A percentile compares a stretch with the other conserved stretches of the same genome.
phyloP scores from a whole-genome alignment of 495 filamentous ascomycete species.

The Bryoglossum gracile region DNA sequence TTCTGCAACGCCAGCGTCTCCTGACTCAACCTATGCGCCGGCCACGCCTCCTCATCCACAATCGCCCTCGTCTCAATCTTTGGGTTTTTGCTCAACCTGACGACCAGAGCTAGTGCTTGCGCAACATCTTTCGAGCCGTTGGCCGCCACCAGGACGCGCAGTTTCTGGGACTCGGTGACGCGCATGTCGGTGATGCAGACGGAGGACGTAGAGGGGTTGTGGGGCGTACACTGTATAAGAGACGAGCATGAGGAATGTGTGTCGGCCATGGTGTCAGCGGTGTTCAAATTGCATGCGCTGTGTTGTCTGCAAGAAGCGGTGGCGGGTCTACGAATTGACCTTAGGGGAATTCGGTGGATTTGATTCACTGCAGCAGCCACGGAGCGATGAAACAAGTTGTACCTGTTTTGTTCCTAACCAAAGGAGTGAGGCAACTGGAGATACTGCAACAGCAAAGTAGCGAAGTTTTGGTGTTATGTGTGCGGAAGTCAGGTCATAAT shows the following conservation, averaged over 20 bases:
- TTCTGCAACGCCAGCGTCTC: slow-evolving; percentile 45
- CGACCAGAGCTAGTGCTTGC: slow-evolving; percentile 44
- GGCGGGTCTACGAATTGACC: slow-evolving; percentile 12
- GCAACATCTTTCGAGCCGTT: slow-evolving; percentile 45
- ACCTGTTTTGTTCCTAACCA: background rate
- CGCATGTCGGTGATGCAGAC: slow-evolving; percentile 22
- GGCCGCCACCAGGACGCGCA: slow-evolving; percentile 44
- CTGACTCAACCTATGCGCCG: slow-evolving; percentile 41
- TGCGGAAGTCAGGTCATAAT: background rate
- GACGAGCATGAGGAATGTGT: slow-evolving; percentile 1
- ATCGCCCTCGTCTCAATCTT: slow-evolving; percentile 48
- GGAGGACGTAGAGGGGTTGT: slow-evolving; percentile 13
- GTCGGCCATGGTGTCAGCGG: slow-evolving; percentile 18
- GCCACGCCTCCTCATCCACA: slow-evolving; percentile 38
- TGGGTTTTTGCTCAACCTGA: slow-evolving; percentile 46
- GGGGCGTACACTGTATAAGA: slow-evolving; percentile 8
- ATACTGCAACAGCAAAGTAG: background rate
- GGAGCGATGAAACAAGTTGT: background rate
- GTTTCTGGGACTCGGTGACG: slow-evolving; percentile 23
- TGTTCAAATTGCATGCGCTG: background rate
- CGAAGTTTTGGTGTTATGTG: background rate
- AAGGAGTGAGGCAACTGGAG: background rate
- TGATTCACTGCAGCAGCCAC: background rate
- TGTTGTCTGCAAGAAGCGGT: slow-evolving; percentile 5
- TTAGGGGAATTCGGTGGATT: background rate